A percentile compares a stretch with the other conserved stretches of the same genome.
Evolutionary conservation across 2,329 filamentous ascomycete genomes (phyloP).

Genomic region (Apiospora arundinis): DNA sequence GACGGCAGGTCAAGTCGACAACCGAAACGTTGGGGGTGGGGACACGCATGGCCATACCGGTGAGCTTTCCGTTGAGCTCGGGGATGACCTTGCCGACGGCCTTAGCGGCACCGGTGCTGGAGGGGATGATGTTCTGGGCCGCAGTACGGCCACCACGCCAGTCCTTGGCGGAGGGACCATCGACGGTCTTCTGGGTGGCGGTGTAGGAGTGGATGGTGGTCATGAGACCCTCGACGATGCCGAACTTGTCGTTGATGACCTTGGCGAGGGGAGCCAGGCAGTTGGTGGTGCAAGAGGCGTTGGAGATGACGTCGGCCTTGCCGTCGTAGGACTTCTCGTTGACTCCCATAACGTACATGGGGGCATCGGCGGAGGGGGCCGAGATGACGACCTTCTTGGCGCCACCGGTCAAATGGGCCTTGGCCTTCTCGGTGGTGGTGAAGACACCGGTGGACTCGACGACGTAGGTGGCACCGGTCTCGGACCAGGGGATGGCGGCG

Average conservation of each 20-base stretch:
- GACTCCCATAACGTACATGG: slow-evolving; percentile 99
- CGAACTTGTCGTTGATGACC: slow-evolving; percentile 98
- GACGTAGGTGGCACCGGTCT: slow-evolving; percentile 89
- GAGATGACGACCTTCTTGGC: slow-evolving; percentile 98
- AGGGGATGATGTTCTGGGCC: slow-evolving; percentile 99
- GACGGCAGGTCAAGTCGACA: slow-evolving; percentile 92
- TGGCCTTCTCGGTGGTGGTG: slow-evolving; percentile 97
- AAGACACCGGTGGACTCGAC: slow-evolving; percentile 99
- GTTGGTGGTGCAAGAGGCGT: slow-evolving; percentile 99
- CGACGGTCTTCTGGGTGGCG: slow-evolving; percentile 99
- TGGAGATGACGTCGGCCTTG: slow-evolving; percentile 93
- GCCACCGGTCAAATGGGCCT: slow-evolving; percentile 91
- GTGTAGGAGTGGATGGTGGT: slow-evolving; percentile 99
- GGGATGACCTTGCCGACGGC: slow-evolving; percentile 99
- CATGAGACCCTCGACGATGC: slow-evolving; percentile 98
- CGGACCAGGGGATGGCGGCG: slow-evolving; percentile 85
- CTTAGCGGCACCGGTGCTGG: slow-evolving; percentile 99
- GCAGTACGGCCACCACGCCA: slow-evolving; percentile 99
- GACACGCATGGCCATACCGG: slow-evolving; percentile 99
- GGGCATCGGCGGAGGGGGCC: slow-evolving; percentile 90
- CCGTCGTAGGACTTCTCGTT: slow-evolving; percentile 94
- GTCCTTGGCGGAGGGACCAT: slow-evolving; percentile 97
- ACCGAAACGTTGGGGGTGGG: slow-evolving; percentile 99
- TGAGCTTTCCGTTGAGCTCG: slow-evolving; percentile 97
- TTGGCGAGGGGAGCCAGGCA: slow-evolving; percentile 99